A percentile compares a stretch with the other conserved stretches of the same genome.
Conservation (phyloP, 2,329 filamentous ascomycete species). For the Botrytis squamosa region DNA sequence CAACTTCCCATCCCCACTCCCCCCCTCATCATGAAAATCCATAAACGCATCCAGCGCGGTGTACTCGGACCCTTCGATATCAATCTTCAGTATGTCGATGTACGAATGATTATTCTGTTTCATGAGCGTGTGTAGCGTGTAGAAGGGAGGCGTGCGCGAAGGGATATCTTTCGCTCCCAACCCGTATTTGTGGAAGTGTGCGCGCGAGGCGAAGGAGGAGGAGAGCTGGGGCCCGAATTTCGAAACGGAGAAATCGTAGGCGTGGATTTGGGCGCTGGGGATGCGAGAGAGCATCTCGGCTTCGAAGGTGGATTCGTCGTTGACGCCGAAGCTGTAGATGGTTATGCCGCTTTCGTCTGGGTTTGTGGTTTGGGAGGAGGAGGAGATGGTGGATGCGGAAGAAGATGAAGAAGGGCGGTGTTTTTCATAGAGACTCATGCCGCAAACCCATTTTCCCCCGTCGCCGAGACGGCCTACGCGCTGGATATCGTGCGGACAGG, state of each 20-base stretch:
- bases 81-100: slow-evolving; percentile 45
- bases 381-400: neutral
- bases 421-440: slow-evolving; percentile 42
- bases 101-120: slow-evolving; percentile 42
- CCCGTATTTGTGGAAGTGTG: slow-evolving; percentile 42
- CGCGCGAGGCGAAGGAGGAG: slow-evolving; percentile 25
- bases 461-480: slow-evolving; percentile 43
- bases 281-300: slow-evolving; percentile 43
- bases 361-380: neutral
- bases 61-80: slow-evolving; percentile 43
- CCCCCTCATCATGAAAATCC: slow-evolving; percentile 27
- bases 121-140: slow-evolving; percentile 43
- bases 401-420: slow-evolving; percentile 11
- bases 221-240: slow-evolving; percentile 37
- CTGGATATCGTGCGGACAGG: slow-evolving; percentile 44
- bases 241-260: slow-evolving; percentile 43
- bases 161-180: slow-evolving; percentile 38
- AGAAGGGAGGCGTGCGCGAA: slow-evolving; percentile 38
- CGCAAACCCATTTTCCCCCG: slow-evolving; percentile 47
- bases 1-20: slow-evolving; percentile 19
- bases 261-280: slow-evolving; percentile 41
- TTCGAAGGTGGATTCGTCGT: slow-evolving; percentile 44
- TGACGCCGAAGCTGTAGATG: slow-evolving; percentile 44
- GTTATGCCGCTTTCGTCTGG: slow-evolving; percentile 24
- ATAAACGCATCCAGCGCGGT: slow-evolving; percentile 36